phyloP scores from a whole-genome alignment of 2,329 filamentous ascomycete genomes.

The Microcera coccophila region DNA sequence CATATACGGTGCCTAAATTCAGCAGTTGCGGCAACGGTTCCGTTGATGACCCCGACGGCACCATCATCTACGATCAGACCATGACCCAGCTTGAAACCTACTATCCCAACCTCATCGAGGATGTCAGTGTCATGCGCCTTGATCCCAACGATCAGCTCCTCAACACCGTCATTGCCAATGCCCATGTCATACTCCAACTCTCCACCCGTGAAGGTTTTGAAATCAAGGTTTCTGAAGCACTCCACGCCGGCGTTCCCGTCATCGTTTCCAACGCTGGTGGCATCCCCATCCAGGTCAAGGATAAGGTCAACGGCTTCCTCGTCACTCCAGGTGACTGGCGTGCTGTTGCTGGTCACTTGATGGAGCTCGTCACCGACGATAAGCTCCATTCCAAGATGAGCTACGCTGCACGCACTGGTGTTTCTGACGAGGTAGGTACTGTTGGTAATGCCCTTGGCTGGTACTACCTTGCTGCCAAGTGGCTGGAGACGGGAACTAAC shows the following conservation, averaged over 20 bases:
- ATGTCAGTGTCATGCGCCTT: constrained; percentile 72
- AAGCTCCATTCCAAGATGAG: constrained; percentile 65
- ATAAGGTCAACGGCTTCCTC: constrained; percentile 68
- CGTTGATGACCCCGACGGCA: constrained; percentile 75
- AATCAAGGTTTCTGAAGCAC: constrained; percentile 79
- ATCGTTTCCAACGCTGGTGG: constrained; percentile 75
- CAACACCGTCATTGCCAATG: constrained; percentile 69
- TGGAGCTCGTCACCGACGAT: constrained; percentile 62
- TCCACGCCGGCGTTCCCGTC: constrained; percentile 75
- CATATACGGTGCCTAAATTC: constrained; percentile 6
- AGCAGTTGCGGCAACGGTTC: constrained; percentile 66
- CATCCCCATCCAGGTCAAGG: constrained; percentile 72
- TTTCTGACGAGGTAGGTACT: constrained; percentile 78
- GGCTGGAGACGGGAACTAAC: constrained; percentile 51
- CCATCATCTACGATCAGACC: constrained; percentile 66
- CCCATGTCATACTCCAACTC: constrained; percentile 71
- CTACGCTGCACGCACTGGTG: constrained; percentile 57
- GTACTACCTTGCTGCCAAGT: constrained; percentile 71
- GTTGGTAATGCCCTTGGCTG: constrained; percentile 73
- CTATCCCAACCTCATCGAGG: constrained; percentile 58
- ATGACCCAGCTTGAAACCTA: constrained; percentile 61
- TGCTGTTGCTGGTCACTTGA: constrained; percentile 63
- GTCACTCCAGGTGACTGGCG: constrained; percentile 68
- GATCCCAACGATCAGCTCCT: constrained; percentile 76
- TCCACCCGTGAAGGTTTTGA: constrained; percentile 82